Evolutionary conservation across 352 stramenopile genomes (phyloP), one percentile per base, ranked within the genome.

Genomic region (Phytophthora crassamura): DNA sequence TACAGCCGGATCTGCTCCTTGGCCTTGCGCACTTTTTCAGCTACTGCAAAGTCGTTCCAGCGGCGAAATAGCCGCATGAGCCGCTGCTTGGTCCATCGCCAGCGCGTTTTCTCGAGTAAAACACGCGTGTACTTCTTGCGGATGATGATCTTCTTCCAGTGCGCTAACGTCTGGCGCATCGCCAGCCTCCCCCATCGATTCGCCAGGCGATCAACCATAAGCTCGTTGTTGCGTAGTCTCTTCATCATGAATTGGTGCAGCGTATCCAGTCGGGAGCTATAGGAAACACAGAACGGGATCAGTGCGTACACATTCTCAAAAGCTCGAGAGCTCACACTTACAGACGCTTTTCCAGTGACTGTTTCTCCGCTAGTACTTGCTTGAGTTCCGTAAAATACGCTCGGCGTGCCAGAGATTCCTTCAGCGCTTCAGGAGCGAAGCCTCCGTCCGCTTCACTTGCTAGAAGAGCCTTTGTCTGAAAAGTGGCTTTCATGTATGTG

Each of bases 111-210:
- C 22, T 81, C 74, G 0, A 91, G 66, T 43, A 91, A 58, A 36
- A 91, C 82, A 11, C 82, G 78, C 15, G 82, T 89, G 62, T 89
- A 91, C 34, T 91, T 91, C 39, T 88, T 88, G 41, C 80, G 78
- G 14, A 88, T 68, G 41, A 89, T 83, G 38, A 89, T 83, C 67
- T 89, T 88, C 56, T 84, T 86, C 82, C 82, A 91, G 53, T 91
- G 72, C 33, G 80, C 76, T 3, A 91, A 66, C 2, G 82, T 87
- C 59, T 92, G 80, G 14, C 72, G 72, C 32, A 84, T 72, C 43
- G 90, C 51, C 36, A 90, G 40, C 3, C 62, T 47, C 0, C 72
- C 78, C 82, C 81, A 90, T 22, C 78, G 77, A 35, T 40, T 69
- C 8, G 81, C 77, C n/a, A 88, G 59, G 1, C 77, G 78, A 39